phyloP scores from a whole-genome alignment of 306 rosid genomes.

The Ammopiptanthus mongolicus region DNA sequence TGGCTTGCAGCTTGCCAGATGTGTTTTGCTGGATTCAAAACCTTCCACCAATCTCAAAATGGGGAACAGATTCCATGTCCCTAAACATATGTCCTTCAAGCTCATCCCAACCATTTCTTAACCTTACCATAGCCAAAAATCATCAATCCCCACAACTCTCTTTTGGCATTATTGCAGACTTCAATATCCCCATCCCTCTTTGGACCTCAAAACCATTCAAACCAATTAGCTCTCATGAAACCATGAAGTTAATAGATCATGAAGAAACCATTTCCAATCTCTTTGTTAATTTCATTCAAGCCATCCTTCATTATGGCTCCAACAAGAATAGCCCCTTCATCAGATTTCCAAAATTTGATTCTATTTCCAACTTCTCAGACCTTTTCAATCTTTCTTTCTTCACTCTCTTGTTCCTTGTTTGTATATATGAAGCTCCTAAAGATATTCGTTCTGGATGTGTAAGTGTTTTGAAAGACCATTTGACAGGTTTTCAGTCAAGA shows the following conservation, averaged over 20 bases:
- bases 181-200: slow-evolving; percentile 52
- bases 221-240: slow-evolving; percentile 21
- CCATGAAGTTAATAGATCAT: slow-evolving; percentile 24
- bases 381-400: slow-evolving; percentile 59
- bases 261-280: slow-evolving; percentile 45
- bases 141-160: slow-evolving; percentile 36
- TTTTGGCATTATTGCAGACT: slow-evolving; percentile 52
- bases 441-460: slow-evolving; percentile 47
- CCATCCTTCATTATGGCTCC: slow-evolving; percentile 66
- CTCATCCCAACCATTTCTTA: slow-evolving; percentile 53
- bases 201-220: slow-evolving; percentile 79
- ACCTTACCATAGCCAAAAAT: slow-evolving; percentile 42
- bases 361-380: slow-evolving; percentile 37
- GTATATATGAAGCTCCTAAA: slow-evolving; percentile 70
- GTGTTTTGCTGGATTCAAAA: slow-evolving; percentile 69
- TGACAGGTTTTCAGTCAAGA: slow-evolving; percentile 43
- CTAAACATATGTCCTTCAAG: slow-evolving; percentile 43
- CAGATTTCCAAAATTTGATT: slow-evolving; percentile 46
- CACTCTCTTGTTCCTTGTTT: slow-evolving; percentile 63
- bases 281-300: slow-evolving; percentile 51
- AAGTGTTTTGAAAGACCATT: slow-evolving; percentile 37
- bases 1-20: slow-evolving; percentile 67
- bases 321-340: slow-evolving; percentile 38
- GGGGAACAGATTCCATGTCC: slow-evolving; percentile 55
- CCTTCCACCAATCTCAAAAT: slow-evolving; percentile 67